Conservation (phyloP, 2,329 filamentous ascomycete species). For the Arachnomyces sp. region DNA sequence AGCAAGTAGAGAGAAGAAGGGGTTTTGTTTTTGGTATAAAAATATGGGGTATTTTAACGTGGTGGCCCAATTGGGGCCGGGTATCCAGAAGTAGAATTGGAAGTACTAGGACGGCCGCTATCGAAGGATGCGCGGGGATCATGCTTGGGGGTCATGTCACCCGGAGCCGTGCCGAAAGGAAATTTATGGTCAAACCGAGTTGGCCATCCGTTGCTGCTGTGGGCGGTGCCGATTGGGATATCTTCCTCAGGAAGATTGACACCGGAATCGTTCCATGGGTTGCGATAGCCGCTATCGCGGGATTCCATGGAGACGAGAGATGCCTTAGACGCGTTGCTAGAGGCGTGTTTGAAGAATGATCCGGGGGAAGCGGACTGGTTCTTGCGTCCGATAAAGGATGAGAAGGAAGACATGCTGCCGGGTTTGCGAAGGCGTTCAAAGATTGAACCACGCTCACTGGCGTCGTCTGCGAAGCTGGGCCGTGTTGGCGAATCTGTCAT, state of each 20-base stretch:
- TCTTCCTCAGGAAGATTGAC: conserved; percentile 91
- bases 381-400: conserved; percentile 94
- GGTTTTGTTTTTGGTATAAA: conserved; percentile 32
- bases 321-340: conserved; percentile 82
- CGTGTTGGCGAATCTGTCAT: conserved; percentile 84
- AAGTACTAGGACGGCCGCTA: conserved; percentile 85
- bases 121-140: conserved; percentile 76
- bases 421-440: conserved; percentile 92
- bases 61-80: conserved; percentile 83
- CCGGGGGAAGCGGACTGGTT: conserved; percentile 80
- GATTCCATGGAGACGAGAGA: conserved; percentile 95
- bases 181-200: conserved; percentile 54
- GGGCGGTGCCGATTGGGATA: conserved; percentile 54
- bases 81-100: conserved; percentile 97
- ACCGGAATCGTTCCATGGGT: conserved; percentile 96
- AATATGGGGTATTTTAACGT: conserved; percentile 55
- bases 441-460: conserved; percentile 69
- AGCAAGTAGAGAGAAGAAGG: conserved; percentile 21
- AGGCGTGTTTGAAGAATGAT: conserved; percentile 86
- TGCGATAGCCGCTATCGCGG: conserved; percentile 86
- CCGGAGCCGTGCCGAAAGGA: conserved; percentile 55
- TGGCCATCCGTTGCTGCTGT: conserved; percentile 49
- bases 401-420: conserved; percentile 86
- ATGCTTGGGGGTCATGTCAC: conserved; percentile 78
- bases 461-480: conserved; percentile 71